Evolutionary conservation across 1,139 yeast genomes (phyloP).

Genomic region (Blastobotrys aristatus): DNA sequence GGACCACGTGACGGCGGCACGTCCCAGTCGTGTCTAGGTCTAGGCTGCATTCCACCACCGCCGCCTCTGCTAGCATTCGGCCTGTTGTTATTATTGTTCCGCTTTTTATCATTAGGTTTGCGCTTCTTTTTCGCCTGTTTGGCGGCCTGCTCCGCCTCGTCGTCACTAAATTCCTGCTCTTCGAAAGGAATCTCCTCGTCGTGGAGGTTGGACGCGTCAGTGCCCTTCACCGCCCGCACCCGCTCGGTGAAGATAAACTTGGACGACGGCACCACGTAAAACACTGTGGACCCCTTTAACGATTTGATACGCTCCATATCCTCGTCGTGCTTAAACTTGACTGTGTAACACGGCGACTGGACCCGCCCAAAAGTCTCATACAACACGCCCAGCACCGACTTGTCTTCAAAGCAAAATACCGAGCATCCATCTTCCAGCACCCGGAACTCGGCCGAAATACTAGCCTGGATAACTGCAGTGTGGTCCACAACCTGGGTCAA

Average conservation of each 20-base stretch:
- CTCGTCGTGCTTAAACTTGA: constrained; percentile 60
- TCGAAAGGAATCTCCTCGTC: constrained; percentile 92
- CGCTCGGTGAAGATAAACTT: constrained; percentile 72
- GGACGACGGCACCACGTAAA: constrained; percentile 75
- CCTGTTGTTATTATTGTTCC: neutral
- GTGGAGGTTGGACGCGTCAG: constrained; percentile 91
- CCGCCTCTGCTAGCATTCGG: neutral
- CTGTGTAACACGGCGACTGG: constrained; percentile 76
- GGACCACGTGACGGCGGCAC: no score
- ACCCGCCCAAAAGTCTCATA: constrained; percentile 90
- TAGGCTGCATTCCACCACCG: neutral
- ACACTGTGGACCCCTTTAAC: constrained; percentile 55
- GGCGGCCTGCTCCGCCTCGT: constrained; percentile 65
- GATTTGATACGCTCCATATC: constrained; percentile 44
- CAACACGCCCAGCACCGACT: constrained; percentile 69
- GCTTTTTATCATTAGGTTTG: constrained; percentile 10
- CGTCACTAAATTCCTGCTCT: constrained; percentile 94
- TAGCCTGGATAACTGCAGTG: constrained; percentile 67
- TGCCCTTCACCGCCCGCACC: constrained; percentile 67
- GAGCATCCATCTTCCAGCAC: constrained; percentile 73
- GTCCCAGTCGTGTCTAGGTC: constrained; percentile 14
- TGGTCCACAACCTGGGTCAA: constrained; percentile 66
- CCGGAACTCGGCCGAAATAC: constrained; percentile 78
- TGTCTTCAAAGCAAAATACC: constrained; percentile 70
- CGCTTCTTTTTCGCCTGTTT: constrained; percentile 53